Evolutionary conservation across 805 yeast genomes (phyloP).

Genomic region (Metschnikowia anglica): DNA sequence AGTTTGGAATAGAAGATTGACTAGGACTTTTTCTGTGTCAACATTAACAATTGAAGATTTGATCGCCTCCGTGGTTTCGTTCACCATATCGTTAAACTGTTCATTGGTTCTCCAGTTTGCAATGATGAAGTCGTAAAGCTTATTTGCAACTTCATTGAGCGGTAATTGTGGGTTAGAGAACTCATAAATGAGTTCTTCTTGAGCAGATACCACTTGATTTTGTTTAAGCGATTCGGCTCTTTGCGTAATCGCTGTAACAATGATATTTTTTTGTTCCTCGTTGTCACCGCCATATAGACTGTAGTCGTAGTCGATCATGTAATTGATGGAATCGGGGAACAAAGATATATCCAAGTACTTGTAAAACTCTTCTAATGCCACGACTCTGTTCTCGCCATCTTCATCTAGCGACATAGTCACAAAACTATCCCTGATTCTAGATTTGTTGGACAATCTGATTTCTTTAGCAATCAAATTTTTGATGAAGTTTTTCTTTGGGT

Average conservation of each 20-base stretch:
- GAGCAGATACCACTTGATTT: conserved; percentile 29
- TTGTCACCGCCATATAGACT: conserved; percentile 34
- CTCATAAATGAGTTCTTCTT: conserved; percentile 39
- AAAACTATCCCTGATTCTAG: conserved; percentile 68
- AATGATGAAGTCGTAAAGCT: conserved; percentile 41
- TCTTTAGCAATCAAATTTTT: conserved; percentile 81
- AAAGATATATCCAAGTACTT: conserved; percentile 40
- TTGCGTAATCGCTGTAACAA: conserved; percentile 26
- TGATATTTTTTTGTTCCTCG: conserved; percentile 26
- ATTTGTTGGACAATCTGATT: conserved; percentile 73
- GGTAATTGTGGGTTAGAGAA: conserved; percentile 40
- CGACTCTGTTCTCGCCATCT: conserved; percentile 20
- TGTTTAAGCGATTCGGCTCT: conserved; percentile 25
- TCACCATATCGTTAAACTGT: conserved; percentile 35
- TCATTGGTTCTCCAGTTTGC: conserved; percentile 41
- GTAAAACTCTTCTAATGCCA: conserved; percentile 37
- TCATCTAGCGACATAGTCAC: conserved; percentile 30
- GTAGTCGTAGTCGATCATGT: conserved; percentile 34
- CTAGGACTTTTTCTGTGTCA: conserved; percentile 37
- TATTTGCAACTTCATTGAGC: conserved; percentile 35
- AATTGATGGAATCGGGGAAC: conserved; percentile 29
- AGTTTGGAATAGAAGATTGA: conserved; percentile 65
- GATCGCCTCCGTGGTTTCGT: conserved; percentile 29
- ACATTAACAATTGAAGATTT: conserved; percentile 22
- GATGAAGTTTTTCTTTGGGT: conserved; percentile 73